Conservation (phyloP, 129 eudicot species). For the Chrysanthemum makinoi region DNA sequence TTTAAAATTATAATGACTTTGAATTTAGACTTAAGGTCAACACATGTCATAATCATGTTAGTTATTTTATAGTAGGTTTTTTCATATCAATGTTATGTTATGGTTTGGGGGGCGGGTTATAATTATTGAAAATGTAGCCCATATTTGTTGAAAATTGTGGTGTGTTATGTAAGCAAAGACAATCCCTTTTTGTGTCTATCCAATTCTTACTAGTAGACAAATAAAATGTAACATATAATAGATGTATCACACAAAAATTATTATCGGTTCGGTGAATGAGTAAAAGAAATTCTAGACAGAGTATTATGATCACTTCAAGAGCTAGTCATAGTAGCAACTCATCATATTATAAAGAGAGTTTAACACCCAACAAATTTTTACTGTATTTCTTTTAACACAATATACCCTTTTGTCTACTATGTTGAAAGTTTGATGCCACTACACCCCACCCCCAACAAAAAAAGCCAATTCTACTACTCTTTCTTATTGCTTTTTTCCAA, state of each 20-base stretch:
- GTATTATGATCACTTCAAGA: no score
- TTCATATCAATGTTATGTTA: constrained; percentile 21
- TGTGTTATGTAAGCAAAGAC: constrained; percentile 18
- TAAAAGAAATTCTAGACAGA: no score
- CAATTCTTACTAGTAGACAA: not conserved
- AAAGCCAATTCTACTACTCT: constrained; percentile 12
- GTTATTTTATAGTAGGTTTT: not conserved
- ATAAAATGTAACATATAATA: not conserved
- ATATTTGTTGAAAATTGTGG: constrained; percentile 14
- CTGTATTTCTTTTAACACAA: constrained; percentile 19
- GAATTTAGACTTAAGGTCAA: constrained; percentile 14
- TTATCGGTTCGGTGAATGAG: no score
- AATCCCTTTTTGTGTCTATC: constrained; percentile 10
- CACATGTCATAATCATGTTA: constrained; percentile 19
- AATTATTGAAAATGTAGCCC: not conserved
- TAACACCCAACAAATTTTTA: constrained; percentile 10
- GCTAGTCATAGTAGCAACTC: no score
- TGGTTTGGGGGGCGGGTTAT: constrained; percentile 22
- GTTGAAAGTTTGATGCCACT: constrained; percentile 31
- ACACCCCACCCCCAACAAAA: constrained; percentile 1
- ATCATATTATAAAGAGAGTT: not conserved
- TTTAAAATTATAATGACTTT: constrained; percentile 4
- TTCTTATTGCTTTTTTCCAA: not conserved
- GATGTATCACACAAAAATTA: no score
- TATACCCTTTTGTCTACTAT: constrained; percentile 22